phyloP scores from a whole-genome alignment of 1,284 basidiomycete genomes.

The Leccinum cinnamomeum region DNA sequence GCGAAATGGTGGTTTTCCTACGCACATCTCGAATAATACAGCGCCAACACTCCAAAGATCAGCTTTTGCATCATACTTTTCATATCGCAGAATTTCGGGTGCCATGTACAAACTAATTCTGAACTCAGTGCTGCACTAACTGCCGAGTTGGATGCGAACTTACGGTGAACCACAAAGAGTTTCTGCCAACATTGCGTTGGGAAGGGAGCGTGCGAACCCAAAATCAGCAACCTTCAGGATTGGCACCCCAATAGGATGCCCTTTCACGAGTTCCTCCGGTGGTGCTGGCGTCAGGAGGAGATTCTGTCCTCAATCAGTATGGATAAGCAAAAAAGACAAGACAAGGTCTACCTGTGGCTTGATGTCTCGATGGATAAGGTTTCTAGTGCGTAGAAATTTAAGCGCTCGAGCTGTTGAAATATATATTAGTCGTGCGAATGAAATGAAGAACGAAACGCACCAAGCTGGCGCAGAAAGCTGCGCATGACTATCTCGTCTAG shows the following conservation, averaged over 20 bases:
- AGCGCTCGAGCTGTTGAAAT: constrained; percentile 79
- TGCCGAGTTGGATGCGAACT: constrained; percentile 35
- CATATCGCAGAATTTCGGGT: constrained; percentile 94
- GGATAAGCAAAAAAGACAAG: background rate
- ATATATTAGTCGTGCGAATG: constrained; percentile 28
- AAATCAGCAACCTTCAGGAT: constrained; percentile 98
- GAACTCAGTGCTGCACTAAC: constrained; percentile 9
- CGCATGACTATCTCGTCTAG: constrained; percentile 90
- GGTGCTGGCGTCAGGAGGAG: constrained; percentile 86
- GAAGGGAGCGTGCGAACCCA: constrained; percentile 92
- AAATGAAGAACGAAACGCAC: constrained; percentile 42
- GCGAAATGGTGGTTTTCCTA: constrained; percentile 92
- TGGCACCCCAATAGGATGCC: constrained; percentile 90
- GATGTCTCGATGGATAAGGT: constrained; percentile 96
- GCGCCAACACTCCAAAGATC: constrained; percentile 99
- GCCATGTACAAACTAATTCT: constrained; percentile 90
- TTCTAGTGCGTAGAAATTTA: constrained; percentile 85
- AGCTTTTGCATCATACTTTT: constrained; percentile 98
- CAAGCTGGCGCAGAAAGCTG: constrained; percentile 91
- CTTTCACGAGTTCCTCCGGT: constrained; percentile 74
- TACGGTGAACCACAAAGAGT: constrained; percentile 97
- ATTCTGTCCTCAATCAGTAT: constrained; percentile 57
- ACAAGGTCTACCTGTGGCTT: constrained; percentile 78
- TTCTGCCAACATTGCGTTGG: constrained; percentile 93
- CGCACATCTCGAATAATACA: constrained; percentile 94